Evolutionary conservation across 2,329 filamentous ascomycete genomes (phyloP).

Genomic region (Knoxdaviesia capensis): DNA sequence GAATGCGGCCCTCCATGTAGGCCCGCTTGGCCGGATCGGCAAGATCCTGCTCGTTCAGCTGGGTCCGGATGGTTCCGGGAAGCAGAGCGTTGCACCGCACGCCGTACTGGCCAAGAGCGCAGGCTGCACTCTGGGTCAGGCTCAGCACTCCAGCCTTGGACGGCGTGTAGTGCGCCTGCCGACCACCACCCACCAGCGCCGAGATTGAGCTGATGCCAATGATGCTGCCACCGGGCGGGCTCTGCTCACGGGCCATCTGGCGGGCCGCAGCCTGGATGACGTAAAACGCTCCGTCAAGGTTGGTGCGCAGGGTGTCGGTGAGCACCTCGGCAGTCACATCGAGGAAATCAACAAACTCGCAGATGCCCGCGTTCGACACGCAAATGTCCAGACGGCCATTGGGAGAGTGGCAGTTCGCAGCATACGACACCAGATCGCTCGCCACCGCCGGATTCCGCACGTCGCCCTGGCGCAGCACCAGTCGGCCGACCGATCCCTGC

Average conservation of each 20-base stretch:
- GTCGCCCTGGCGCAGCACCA: constrained; percentile 57
- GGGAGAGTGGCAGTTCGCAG: constrained; percentile 37
- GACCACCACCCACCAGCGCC: constrained; percentile 57
- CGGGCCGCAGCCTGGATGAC: constrained; percentile 66
- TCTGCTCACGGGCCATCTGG: constrained; percentile 50
- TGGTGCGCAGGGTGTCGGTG: constrained; percentile 51
- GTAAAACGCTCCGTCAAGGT: constrained; percentile 79
- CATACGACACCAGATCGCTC: constrained; percentile 40
- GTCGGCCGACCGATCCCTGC: constrained; percentile 15
- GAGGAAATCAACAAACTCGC: constrained; percentile 73
- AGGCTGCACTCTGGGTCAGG: constrained; percentile 68
- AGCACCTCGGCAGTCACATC: constrained; percentile 53
- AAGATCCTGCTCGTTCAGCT: constrained; percentile 68
- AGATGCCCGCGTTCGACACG: constrained; percentile 77
- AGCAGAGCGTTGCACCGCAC: constrained; percentile 72
- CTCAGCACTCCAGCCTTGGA: constrained; percentile 69
- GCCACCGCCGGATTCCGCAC: constrained; percentile 58
- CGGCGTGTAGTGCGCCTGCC: constrained; percentile 71
- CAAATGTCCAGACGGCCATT: constrained; percentile 48
- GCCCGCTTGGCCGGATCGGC: constrained; percentile 47
- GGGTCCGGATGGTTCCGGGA: constrained; percentile 66
- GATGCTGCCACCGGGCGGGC: constrained; percentile 54
- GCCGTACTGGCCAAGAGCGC: constrained; percentile 53
- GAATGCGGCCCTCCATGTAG: constrained; percentile 70
- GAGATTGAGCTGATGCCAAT: constrained; percentile 57